Evolutionary conservation across 1,139 yeast genomes (phyloP).

Genomic region (Kurtzmaniella quercitrusa): DNA sequence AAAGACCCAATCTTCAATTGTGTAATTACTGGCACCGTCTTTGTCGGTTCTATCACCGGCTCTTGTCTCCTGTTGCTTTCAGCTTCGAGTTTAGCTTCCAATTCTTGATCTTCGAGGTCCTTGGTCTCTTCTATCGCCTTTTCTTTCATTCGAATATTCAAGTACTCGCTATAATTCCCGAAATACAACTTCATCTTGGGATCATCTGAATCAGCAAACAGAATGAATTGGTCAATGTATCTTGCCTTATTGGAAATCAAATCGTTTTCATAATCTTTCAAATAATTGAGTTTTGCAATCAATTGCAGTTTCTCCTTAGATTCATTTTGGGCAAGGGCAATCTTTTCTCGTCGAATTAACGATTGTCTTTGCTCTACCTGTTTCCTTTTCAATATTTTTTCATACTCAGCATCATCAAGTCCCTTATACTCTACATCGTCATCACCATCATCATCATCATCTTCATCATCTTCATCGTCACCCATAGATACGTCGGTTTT

Average conservation of each 20-base stretch:
- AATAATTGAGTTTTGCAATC: constrained; percentile 14
- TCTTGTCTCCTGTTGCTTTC: neutral
- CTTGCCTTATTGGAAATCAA: constrained; percentile 35
- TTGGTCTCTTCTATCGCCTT: constrained; percentile 30
- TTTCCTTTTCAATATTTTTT: constrained; percentile 16
- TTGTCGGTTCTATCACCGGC: neutral
- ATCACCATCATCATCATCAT: no score
- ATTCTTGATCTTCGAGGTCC: constrained; percentile 28
- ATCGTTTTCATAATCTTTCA: constrained; percentile 26
- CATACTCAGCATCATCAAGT: constrained; percentile 34
- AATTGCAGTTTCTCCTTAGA: constrained; percentile 14
- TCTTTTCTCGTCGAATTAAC: constrained; percentile 16
- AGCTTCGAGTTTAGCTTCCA: constrained; percentile 14
- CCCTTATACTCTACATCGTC: constrained; percentile 19
- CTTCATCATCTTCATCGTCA: constrained; percentile 15
- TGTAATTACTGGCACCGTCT: neutral
- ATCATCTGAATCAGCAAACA: constrained; percentile 15
- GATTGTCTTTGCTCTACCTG: constrained; percentile 15
- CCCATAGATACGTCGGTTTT: constrained; percentile 5
- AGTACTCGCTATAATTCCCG: constrained; percentile 34
- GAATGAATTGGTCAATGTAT: constrained; percentile 29
- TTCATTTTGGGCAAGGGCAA: constrained; percentile 16
- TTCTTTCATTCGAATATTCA: constrained; percentile 27
- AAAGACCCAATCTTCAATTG: neutral
- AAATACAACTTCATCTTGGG: constrained; percentile 20